Evolutionary conservation across 2,329 filamentous ascomycete species (phyloP).

Genomic region (Trichoderma sp.): DNA sequence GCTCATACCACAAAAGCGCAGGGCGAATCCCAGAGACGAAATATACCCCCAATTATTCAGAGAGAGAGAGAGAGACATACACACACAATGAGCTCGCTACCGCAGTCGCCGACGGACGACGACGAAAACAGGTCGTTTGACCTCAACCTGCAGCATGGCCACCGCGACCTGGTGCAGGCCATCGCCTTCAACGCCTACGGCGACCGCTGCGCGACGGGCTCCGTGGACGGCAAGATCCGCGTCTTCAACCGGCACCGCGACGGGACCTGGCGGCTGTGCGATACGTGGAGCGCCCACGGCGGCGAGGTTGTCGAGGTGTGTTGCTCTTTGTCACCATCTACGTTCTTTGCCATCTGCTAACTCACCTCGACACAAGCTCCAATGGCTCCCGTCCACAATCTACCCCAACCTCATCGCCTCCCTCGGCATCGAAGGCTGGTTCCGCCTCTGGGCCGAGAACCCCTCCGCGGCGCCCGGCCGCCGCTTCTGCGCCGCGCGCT

Average conservation of each 20-base stretch:
- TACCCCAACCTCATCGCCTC: conserved; percentile 85
- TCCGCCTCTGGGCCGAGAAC: conserved; percentile 93
- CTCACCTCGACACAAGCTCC: conserved; percentile 54
- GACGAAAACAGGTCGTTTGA: conserved; percentile 57
- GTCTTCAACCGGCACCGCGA: conserved; percentile 85
- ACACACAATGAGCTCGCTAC: conserved; percentile 38
- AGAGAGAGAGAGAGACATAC: background rate
- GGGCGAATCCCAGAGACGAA: too few relatives aligned
- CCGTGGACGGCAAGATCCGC: conserved; percentile 88
- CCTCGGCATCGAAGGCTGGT: conserved; percentile 84
- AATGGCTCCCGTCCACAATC: conserved; percentile 90
- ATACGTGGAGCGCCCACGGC: conserved; percentile 88
- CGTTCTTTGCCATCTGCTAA: too few relatives aligned
- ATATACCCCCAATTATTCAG: too few relatives aligned
- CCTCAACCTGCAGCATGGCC: conserved; percentile 69
- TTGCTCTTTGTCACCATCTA: conserved; percentile 12
- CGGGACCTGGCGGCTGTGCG: conserved; percentile 75
- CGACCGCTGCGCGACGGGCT: conserved; percentile 86
- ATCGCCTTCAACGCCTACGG: conserved; percentile 92
- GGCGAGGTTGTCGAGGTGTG: conserved; percentile 85
- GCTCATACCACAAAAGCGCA: too few relatives aligned
- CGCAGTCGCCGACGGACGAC: conserved; percentile 44
- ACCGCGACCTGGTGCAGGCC: conserved; percentile 79
- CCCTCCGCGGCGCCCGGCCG: conserved; percentile 76
- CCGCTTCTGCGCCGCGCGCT: conserved; percentile 71